Conservation (phyloP, 2,329 filamentous ascomycete species). For the Calonectria multiphialidica region DNA sequence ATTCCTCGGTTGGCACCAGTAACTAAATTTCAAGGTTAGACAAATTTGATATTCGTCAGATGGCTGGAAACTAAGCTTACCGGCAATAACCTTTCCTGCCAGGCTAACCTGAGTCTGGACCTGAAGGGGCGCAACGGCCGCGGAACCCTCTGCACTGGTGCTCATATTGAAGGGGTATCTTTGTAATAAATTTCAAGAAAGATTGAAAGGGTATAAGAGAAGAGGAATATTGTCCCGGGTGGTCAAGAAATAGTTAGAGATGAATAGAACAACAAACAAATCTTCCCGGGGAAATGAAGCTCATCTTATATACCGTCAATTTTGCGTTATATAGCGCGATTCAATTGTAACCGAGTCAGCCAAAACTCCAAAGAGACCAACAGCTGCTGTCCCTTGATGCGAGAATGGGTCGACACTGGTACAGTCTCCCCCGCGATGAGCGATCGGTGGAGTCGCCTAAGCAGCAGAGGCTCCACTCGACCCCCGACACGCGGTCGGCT, state of each 20-base stretch:
- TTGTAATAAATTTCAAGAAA: background rate
- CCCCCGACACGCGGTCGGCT: constrained; percentile 13
- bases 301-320: background rate
- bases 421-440: background rate
- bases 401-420: background rate
- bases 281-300: background rate
- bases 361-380: background rate
- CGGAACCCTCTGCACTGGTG: background rate
- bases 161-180: constrained; percentile 6
- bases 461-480: background rate
- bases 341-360: background rate
- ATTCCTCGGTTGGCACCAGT: constrained; percentile 59
- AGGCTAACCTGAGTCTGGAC: constrained; percentile 21
- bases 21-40: constrained; percentile 34
- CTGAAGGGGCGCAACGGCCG: background rate
- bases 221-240: no score
- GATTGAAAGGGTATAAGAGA: background rate
- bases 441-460: constrained; percentile 2
- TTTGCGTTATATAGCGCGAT: background rate
- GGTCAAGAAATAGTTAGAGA: background rate
- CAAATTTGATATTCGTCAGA: background rate
- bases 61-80: background rate
- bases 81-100: constrained; percentile 22
- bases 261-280: background rate
- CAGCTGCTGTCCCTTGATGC: background rate